A percentile compares a stretch with the other conserved stretches of the same genome.
Conservation (phyloP, 163 green algal species). For the Prototheca wickerhamii region DNA sequence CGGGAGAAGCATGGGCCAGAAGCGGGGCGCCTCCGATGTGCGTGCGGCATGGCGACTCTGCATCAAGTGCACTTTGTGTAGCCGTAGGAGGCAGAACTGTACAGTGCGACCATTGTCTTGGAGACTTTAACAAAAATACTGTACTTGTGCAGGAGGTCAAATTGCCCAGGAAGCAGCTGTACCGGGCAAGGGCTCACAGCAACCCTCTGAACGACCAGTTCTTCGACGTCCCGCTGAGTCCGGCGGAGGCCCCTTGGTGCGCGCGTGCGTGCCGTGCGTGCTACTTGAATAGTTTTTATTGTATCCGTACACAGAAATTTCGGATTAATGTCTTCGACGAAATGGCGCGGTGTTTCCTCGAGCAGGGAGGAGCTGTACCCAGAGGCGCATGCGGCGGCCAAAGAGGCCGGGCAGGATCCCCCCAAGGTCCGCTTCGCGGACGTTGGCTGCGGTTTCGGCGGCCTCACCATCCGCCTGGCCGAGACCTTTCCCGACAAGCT, state of each 20-base stretch:
- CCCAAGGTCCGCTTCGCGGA: conserved; percentile 79
- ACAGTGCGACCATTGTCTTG: no score
- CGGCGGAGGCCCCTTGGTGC: conserved; percentile 64
- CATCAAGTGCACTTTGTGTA: not conserved
- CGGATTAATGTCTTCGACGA: no score
- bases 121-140: not conserved
- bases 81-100: no score
- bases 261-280: no score
- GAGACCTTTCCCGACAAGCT: conserved; percentile 83
- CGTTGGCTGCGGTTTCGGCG: conserved; percentile 96
- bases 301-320: no score
- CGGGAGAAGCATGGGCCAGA: not conserved
- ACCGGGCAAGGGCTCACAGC: conserved; percentile 83
- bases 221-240: conserved; percentile 59
- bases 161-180: conserved; percentile 72
- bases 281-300: no score
- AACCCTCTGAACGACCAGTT: conserved; percentile 87
- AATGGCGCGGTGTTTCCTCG: not conserved
- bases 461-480: conserved; percentile 76
- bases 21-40: not conserved
- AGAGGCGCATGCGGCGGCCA: conserved; percentile 17
- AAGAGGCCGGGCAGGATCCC: not conserved
- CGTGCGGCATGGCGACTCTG: not conserved
- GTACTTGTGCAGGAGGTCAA: conserved; percentile 17
- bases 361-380: conserved; percentile 52